Evolutionary conservation across 148 eudicot species (phyloP).

Genomic region (Rhododendron ferrugineum): DNA sequence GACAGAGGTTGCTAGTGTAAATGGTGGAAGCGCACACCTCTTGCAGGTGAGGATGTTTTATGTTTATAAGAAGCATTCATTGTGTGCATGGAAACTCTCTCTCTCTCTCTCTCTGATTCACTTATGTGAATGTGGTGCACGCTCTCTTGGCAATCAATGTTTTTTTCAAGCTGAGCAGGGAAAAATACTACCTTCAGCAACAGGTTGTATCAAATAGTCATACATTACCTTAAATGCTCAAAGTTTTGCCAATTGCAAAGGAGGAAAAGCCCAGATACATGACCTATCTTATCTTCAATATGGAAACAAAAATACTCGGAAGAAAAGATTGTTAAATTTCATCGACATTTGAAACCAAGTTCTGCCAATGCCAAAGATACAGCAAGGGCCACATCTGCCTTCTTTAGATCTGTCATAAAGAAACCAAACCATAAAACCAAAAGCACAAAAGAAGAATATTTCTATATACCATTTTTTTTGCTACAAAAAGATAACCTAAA

Average conservation of each 20-base stretch:
- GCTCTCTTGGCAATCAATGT: neutral
- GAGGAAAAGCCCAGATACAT: neutral
- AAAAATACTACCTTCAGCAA: neutral
- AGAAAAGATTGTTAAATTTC: neutral
- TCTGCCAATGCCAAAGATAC: neutral
- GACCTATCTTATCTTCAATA: neutral
- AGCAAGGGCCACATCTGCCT: neutral
- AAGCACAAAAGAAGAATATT: neutral
- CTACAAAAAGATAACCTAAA: neutral
- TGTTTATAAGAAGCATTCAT: conserved; percentile 10
- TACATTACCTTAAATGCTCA: neutral
- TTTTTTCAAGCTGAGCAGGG: neutral
- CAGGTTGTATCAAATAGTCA: neutral
- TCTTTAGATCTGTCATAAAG: neutral
- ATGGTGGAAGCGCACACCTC: conserved; percentile 46
- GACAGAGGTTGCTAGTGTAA: conserved; percentile 44
- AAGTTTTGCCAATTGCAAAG: neutral
- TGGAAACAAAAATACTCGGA: neutral
- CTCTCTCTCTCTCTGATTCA: neutral
- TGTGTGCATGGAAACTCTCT: neutral
- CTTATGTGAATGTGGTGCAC: neutral
- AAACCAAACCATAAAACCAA: neutral
- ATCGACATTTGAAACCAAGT: neutral
- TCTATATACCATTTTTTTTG: neutral
- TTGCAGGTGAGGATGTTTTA: conserved; percentile 38